Conservation (phyloP, 129 eudicot species). For the sunflower (Helianthus annuus) region HanXRQr2.0-SUNRISE NC_035442.2:95496577-95497076, state of each 20-base stretch:
- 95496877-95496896: slow-evolving; percentile 49
- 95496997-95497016: slow-evolving; percentile 66
- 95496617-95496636: slow-evolving; percentile 56
- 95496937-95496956: slow-evolving; percentile 18
- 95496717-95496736: slow-evolving; percentile 69
- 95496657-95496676: slow-evolving; percentile 59
- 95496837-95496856: slow-evolving; percentile 40
- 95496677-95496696: slow-evolving; percentile 83
- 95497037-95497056: slow-evolving; percentile 20
- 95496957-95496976: slow-evolving; percentile 52
- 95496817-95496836: slow-evolving; percentile 31
- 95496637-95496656: slow-evolving; percentile 65
- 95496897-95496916: slow-evolving; percentile 3
- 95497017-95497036: slow-evolving; percentile 35
- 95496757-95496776: slow-evolving; percentile 71
- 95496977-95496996: slow-evolving; percentile 63
- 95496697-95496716: slow-evolving; percentile 86
- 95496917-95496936: slow-evolving; percentile 22
- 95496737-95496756: slow-evolving; percentile 80
- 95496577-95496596: slow-evolving; percentile 42
- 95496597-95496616: slow-evolving; percentile 46
- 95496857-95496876: slow-evolving; percentile 46
- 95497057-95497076: slow-evolving; percentile 32
- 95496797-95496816: slow-evolving; percentile 70
- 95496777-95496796: slow-evolving; percentile 66